Conservation (phyloP, 2,329 filamentous ascomycete species). For the Nannizziopsis barbatae region DNA sequence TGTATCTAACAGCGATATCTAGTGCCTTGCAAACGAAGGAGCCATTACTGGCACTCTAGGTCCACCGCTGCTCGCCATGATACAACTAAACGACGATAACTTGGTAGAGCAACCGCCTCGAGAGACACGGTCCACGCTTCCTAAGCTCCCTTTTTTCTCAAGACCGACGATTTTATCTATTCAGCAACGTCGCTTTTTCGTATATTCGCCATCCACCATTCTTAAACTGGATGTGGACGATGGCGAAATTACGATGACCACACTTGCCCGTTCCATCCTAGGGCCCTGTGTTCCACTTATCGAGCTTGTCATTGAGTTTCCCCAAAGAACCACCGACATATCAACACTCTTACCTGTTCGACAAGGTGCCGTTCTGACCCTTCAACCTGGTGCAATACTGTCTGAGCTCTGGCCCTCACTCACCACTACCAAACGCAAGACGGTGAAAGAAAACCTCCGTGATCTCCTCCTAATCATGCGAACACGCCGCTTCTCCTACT, state of each 20-base stretch:
- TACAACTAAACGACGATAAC: too few relatives aligned
- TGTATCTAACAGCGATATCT: too few relatives aligned
- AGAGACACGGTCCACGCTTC: constrained; percentile 11
- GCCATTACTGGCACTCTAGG: too few relatives aligned
- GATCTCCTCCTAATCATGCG: constrained; percentile 14
- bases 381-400: constrained; percentile 11
- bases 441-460: constrained; percentile 13
- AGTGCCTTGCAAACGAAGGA: too few relatives aligned
- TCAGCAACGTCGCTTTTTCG: constrained; percentile 11
- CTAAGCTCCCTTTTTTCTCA: constrained; percentile 9
- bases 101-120: constrained; percentile 9
- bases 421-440: constrained; percentile 10
- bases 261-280: constrained; percentile 13
- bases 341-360: not conserved
- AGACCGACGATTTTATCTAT: constrained; percentile 13
- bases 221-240: constrained; percentile 12
- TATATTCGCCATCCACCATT: constrained; percentile 10
- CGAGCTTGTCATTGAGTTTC: constrained; percentile 4
- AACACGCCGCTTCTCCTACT: constrained; percentile 14
- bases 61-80: too few relatives aligned
- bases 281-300: constrained; percentile 14
- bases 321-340: not conserved
- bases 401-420: constrained; percentile 16
- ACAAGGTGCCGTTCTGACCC: constrained; percentile 14
- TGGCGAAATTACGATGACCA: constrained; percentile 15